Evolutionary conservation across 2,329 filamentous ascomycete species (phyloP).

Genomic region (Pseudonectria buxi): DNA sequence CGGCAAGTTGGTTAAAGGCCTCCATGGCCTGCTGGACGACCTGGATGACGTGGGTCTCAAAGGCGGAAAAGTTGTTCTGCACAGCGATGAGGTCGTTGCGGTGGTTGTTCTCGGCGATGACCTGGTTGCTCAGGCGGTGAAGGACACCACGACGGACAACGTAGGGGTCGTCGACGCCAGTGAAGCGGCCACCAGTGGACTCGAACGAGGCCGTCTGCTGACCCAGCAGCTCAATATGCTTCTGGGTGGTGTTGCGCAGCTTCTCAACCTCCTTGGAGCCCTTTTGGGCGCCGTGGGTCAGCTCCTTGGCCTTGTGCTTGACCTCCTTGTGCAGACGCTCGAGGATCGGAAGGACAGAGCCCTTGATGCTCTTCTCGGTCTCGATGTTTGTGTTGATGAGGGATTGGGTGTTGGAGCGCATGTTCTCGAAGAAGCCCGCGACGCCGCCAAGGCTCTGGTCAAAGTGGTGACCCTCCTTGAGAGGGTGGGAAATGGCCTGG

Average conservation of each 20-base stretch:
- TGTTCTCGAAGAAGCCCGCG: constrained; percentile 86
- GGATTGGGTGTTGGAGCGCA: constrained; percentile 86
- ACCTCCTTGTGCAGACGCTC: constrained; percentile 91
- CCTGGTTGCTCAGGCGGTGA: constrained; percentile 81
- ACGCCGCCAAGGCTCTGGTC: constrained; percentile 83
- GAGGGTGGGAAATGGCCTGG: constrained; percentile 74
- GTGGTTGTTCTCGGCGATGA: constrained; percentile 94
- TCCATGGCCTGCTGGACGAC: constrained; percentile 77
- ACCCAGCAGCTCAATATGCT: constrained; percentile 90
- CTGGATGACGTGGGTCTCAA: constrained; percentile 79
- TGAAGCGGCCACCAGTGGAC: constrained; percentile 63
- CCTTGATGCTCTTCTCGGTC: constrained; percentile 85
- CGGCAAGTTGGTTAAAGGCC: constrained; percentile 74
- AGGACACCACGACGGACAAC: constrained; percentile 74
- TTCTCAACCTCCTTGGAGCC: constrained; percentile 88
- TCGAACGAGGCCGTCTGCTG: constrained; percentile 78
- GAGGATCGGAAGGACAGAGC: constrained; percentile 77
- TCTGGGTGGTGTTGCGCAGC: constrained; percentile 77
- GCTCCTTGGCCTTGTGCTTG: constrained; percentile 92
- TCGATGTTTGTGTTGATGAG: constrained; percentile 85
- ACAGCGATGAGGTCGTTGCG: constrained; percentile 83
- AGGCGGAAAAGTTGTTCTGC: constrained; percentile 83
- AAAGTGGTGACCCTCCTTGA: constrained; percentile 89
- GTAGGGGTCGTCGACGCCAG: constrained; percentile 77
- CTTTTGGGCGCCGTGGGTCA: constrained; percentile 73